Conservation (phyloP, 2,329 filamentous ascomycete species). For the Parascedosporium putredinis region DNA sequence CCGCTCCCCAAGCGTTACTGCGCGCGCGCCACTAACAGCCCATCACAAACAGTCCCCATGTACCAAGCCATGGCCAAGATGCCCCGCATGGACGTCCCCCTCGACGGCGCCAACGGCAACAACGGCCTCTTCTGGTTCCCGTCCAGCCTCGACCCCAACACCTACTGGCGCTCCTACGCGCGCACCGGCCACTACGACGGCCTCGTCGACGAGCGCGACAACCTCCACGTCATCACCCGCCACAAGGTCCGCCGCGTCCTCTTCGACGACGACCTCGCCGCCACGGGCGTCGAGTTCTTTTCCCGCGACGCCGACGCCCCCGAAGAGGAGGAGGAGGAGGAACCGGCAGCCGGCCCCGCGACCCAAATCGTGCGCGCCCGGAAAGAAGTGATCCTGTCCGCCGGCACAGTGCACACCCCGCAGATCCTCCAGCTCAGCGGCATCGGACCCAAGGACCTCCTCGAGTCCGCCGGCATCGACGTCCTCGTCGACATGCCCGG, state of each 20-base stretch:
- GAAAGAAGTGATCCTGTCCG: constrained; percentile 27
- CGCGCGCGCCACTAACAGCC: not conserved
- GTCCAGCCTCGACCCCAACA: constrained; percentile 15
- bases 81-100: constrained; percentile 16
- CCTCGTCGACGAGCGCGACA: constrained; percentile 11
- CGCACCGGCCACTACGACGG: constrained; percentile 18
- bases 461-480: constrained; percentile 24
- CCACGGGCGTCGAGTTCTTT: constrained; percentile 15
- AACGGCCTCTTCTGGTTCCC: constrained; percentile 19
- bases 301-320: constrained; percentile 10
- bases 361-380: constrained; percentile 15
- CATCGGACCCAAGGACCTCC: constrained; percentile 25
- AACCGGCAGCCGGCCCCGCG: constrained; percentile 8
- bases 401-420: constrained; percentile 25
- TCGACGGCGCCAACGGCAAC: constrained; percentile 16
- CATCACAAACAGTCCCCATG: constrained; percentile 9
- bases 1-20: too few relatives aligned
- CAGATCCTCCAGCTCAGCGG: constrained; percentile 34
- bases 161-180: constrained; percentile 16
- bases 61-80: constrained; percentile 18
- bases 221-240: constrained; percentile 15
- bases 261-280: constrained; percentile 22
- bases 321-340: constrained; percentile 9
- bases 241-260: constrained; percentile 27
- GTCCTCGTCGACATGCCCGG: constrained; percentile 29